A percentile compares a stretch with the other conserved stretches of the same genome.
phyloP scores from a whole-genome alignment of 805 yeast species.

The Candida adriatica region DNA sequence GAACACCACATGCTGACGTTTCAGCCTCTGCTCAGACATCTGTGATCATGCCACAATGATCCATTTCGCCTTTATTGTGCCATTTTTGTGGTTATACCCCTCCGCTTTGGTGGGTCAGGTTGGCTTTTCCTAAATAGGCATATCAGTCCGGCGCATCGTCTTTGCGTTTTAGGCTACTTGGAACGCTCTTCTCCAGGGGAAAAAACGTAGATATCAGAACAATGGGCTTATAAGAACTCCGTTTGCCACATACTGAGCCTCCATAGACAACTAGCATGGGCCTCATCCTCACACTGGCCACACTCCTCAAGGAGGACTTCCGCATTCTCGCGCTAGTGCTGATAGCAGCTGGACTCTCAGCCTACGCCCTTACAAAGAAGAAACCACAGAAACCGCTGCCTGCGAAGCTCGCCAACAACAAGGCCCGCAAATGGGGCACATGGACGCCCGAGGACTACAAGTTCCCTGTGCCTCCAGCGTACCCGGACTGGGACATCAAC shows the following conservation, averaged over 20 bases:
- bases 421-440: slow-evolving; percentile 38
- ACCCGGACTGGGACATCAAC: slow-evolving; percentile 21
- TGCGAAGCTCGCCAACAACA: slow-evolving; percentile 34
- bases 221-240: too few species aligned
- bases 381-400: slow-evolving; percentile 22
- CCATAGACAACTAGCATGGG: too few species aligned
- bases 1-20: too few species aligned
- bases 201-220: too few species aligned
- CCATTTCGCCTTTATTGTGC: too few species aligned
- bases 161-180: slow-evolving; percentile 7
- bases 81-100: too few species aligned
- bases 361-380: slow-evolving; percentile 1
- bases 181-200: slow-evolving; percentile 3
- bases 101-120: too few species aligned
- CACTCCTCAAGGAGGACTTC: slow-evolving; percentile 5
- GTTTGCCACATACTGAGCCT: too few species aligned
- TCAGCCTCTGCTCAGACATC: too few species aligned
- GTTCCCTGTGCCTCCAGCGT: slow-evolving; percentile 44
- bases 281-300: slow-evolving; percentile 3
- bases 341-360: slow-evolving; percentile 2
- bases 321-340: slow-evolving; percentile 3
- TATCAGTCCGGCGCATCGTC: background rate
- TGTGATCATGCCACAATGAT: too few species aligned
- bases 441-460: slow-evolving; percentile 50
- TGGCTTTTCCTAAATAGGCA: slow-evolving; percentile 6